A percentile compares a stretch with the other conserved stretches of the same genome.
phyloP scores from a whole-genome alignment of 805 yeast species.

The Ogataea henricii region DNA sequence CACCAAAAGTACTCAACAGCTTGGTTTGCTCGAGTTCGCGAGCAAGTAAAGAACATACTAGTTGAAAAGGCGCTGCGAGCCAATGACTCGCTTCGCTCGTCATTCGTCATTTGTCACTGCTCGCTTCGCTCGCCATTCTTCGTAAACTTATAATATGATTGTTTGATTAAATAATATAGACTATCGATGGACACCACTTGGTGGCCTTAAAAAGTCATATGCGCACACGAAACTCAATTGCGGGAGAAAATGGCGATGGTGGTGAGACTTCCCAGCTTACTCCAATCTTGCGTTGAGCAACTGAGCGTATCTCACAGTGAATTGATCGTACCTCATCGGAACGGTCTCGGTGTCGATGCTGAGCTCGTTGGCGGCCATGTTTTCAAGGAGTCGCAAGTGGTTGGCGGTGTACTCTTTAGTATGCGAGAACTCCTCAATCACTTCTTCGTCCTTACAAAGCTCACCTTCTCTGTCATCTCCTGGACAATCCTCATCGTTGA shows the following conservation, averaged over 20 bases:
- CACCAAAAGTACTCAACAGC: too few species aligned
- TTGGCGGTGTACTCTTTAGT: constrained; percentile 33
- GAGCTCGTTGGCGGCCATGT: constrained; percentile 15
- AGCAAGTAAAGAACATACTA: too few species aligned
- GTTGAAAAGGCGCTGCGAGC: too few species aligned
- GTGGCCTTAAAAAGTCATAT: background rate
- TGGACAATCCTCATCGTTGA: constrained; percentile 34
- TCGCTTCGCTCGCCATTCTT: too few species aligned
- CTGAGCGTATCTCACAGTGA: constrained; percentile 26
- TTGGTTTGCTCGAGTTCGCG: too few species aligned
- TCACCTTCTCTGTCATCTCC: constrained; percentile 27
- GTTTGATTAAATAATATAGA: background rate
- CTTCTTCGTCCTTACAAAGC: constrained; percentile 35
- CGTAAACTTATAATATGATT: too few species aligned
- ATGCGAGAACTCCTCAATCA: constrained; percentile 33
- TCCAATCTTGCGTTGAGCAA: constrained; percentile 24
- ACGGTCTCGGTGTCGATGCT: constrained; percentile 23
- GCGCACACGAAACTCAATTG: background rate
- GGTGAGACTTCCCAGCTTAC: constrained; percentile 2
- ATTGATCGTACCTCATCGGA: constrained; percentile 33
- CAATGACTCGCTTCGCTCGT: background rate
- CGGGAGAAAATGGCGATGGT: background rate
- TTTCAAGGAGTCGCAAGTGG: constrained; percentile 23
- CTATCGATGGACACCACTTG: background rate
- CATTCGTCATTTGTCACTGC: background rate